These are phyloP conservation scores for Ogataea wickerhamii DNA, from an alignment of 805 yeast species.

Conservation along the genomic window DNA sequence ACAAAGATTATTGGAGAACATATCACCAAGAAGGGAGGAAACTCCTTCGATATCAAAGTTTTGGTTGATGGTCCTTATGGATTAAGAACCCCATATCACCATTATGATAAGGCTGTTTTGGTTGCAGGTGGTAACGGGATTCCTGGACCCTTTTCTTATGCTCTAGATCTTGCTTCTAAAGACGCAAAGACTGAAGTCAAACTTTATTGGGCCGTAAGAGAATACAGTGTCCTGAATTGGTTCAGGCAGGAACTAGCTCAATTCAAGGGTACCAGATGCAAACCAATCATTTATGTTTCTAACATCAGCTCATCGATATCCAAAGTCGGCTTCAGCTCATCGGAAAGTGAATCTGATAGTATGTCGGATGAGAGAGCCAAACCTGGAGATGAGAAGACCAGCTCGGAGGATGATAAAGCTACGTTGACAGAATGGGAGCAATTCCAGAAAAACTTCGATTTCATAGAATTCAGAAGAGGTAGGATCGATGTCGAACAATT, in stretches of 20 bases:
- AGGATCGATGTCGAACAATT: slow-evolving; percentile 39
- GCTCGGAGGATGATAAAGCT: slow-evolving; percentile 16
- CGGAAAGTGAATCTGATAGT: not conserved
- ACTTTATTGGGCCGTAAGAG: slow-evolving; percentile 63
- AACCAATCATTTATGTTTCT: slow-evolving; percentile 42
- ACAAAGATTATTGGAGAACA: slow-evolving; percentile 41
- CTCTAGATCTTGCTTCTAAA: slow-evolving; percentile 28
- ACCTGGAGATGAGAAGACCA: slow-evolving; percentile 9
- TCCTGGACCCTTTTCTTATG: slow-evolving; percentile 53
- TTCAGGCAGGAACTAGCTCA: slow-evolving; percentile 41
- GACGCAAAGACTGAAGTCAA: slow-evolving; percentile 36
- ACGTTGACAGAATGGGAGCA: slow-evolving; percentile 10
- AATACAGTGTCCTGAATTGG: slow-evolving; percentile 49
- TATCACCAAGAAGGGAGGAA: slow-evolving; percentile 27
- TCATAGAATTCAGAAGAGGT: slow-evolving; percentile 42
- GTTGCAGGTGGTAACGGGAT: slow-evolving; percentile 77
- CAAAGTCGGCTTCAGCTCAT: slow-evolving; percentile 9
- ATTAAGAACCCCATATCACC: slow-evolving; percentile 43
- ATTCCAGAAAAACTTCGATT: slow-evolving; percentile 28
- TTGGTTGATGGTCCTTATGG: slow-evolving; percentile 76
- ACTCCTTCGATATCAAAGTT: slow-evolving; percentile 31
- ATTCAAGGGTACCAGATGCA: slow-evolving; percentile 33
- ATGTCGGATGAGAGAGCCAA: slow-evolving; percentile 9
- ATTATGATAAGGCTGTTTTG: slow-evolving; percentile 52
- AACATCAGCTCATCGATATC: slow-evolving; percentile 25